phyloP scores from a whole-genome alignment of 768 basidiomycete species.

The Asterophora parasitica region DNA sequence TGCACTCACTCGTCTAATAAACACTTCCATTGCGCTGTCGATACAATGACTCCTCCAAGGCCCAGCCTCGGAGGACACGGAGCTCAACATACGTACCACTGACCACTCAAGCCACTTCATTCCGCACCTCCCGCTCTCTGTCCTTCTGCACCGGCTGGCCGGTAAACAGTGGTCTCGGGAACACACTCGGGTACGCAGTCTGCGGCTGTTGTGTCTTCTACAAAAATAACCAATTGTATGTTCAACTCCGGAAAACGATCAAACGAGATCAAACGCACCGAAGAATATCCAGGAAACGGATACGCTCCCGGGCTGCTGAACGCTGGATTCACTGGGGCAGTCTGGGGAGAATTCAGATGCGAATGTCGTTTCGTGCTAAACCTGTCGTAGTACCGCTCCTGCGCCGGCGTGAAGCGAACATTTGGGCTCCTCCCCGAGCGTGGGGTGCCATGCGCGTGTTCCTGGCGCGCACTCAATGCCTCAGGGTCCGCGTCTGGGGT shows the following conservation, averaged over 20 bases:
- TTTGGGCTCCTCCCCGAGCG: constrained; percentile 5
- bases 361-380: constrained; percentile 7
- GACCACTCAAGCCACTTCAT: constrained; percentile 1
- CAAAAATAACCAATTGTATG: constrained; percentile 3
- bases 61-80: no score
- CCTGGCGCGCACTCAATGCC: constrained; percentile 3
- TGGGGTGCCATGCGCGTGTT: neutral
- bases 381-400: constrained; percentile 11
- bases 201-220: constrained; percentile 18
- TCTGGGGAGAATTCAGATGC: constrained; percentile 7
- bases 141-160: constrained; percentile 17
- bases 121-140: constrained; percentile 7
- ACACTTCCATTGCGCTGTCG: no score
- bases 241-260: neutral
- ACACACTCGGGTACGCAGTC: constrained; percentile 15
- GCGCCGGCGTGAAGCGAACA: constrained; percentile 10
- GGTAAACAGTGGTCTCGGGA: constrained; percentile 19
- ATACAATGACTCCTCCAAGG: no score
- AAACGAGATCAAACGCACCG: constrained; percentile 14
- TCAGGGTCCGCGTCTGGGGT: constrained; percentile 8
- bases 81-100: no score
- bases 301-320: constrained; percentile 9
- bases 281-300: constrained; percentile 19
- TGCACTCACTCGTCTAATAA: no score
- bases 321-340: constrained; percentile 17